These are phyloP conservation scores for Metarhizium sp. DNA, from an alignment of 2,329 filamentous ascomycete species.

Conservation along the genomic window DNA sequence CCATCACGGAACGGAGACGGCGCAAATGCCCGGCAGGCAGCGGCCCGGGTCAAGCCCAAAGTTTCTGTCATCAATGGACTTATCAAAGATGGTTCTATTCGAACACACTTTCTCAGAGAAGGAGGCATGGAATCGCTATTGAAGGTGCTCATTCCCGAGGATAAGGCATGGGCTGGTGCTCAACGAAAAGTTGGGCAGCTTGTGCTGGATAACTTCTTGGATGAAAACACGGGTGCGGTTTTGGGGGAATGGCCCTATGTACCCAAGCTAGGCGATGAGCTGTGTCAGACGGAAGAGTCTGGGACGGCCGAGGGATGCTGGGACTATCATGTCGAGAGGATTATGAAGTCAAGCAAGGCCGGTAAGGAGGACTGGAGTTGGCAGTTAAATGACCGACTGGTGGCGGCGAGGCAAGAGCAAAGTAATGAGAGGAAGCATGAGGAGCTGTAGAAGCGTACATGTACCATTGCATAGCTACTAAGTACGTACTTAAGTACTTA, in stretches of 20 bases:
- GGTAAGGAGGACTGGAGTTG: slow-evolving; percentile 36
- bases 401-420: slow-evolving; percentile 17
- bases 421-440: slow-evolving; percentile 14
- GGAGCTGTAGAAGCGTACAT: slow-evolving; percentile 21
- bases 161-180: slow-evolving; percentile 38
- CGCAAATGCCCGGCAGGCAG: slow-evolving; percentile 14
- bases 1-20: slow-evolving; percentile 14
- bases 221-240: slow-evolving; percentile 52
- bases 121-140: slow-evolving; percentile 46
- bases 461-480: background rate
- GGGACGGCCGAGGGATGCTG: slow-evolving; percentile 43
- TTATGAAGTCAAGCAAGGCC: slow-evolving; percentile 26
- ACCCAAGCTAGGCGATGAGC: slow-evolving; percentile 21
- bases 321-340: slow-evolving; percentile 41
- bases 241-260: slow-evolving; percentile 45
- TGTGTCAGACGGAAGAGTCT: slow-evolving; percentile 24
- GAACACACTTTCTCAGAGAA: slow-evolving; percentile 43
- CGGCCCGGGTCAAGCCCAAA: slow-evolving; percentile 25
- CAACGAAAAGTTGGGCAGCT: slow-evolving; percentile 48
- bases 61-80: slow-evolving; percentile 46
- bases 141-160: slow-evolving; percentile 38
- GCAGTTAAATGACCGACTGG: slow-evolving; percentile 28
- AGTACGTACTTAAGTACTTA: background rate
- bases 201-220: slow-evolving; percentile 57
- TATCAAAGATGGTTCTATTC: slow-evolving; percentile 42